These are phyloP conservation scores for Calonectria pseudoreteaudii DNA, from an alignment of 2,329 filamentous ascomycete species.

Conservation along the genomic window DNA sequence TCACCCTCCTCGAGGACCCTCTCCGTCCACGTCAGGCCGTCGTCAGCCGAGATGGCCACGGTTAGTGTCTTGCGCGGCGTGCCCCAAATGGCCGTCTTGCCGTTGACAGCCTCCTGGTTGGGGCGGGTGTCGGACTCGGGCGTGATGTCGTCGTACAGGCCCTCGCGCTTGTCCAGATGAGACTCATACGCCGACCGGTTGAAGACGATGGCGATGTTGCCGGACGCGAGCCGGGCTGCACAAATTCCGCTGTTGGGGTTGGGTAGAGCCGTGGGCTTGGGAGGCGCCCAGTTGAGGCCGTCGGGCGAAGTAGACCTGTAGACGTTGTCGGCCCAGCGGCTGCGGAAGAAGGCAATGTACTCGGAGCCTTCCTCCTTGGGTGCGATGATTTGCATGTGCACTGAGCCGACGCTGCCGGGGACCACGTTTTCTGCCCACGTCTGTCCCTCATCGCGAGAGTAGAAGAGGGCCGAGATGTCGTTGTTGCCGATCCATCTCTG, in stretches of 20 bases:
- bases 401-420: constrained; percentile 51
- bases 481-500: constrained; percentile 58
- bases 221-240: constrained; percentile 51
- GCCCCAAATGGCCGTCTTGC: constrained; percentile 57
- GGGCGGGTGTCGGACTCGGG: constrained; percentile 52
- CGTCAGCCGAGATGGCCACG: constrained; percentile 49
- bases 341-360: constrained; percentile 55
- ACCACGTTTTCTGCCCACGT: constrained; percentile 55
- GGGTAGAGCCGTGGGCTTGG: constrained; percentile 49
- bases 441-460: constrained; percentile 50
- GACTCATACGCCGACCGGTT: constrained; percentile 52
- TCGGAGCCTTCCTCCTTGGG: constrained; percentile 34
- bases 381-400: constrained; percentile 57
- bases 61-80: constrained; percentile 52
- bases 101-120: constrained; percentile 51
- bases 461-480: constrained; percentile 54
- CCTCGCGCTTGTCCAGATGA: constrained; percentile 49
- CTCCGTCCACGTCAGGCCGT: constrained; percentile 51
- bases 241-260: constrained; percentile 59
- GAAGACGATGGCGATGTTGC: constrained; percentile 52
- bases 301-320: constrained; percentile 55
- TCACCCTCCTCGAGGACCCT: constrained; percentile 57
- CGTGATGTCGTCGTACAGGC: constrained; percentile 58
- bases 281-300: constrained; percentile 52
- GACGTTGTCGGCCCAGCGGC: constrained; percentile 57